Conservation (phyloP, 495 filamentous ascomycete genomes). For the Penicillium alfredii region DNA sequence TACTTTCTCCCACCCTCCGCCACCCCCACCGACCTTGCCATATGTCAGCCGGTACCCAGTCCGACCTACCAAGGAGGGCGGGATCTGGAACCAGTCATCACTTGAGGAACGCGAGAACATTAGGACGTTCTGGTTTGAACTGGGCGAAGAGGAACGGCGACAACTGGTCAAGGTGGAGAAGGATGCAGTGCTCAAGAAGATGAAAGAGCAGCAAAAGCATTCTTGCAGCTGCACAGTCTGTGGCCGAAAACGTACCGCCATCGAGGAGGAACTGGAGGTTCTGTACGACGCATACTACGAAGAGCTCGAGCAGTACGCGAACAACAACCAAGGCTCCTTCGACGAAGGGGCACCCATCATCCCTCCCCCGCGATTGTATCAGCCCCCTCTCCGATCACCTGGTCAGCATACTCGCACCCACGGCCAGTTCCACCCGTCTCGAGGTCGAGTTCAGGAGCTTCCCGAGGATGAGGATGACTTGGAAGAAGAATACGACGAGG, state of each 20-base stretch:
- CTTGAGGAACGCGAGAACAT: slow-evolving; percentile 93
- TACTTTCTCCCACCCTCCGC: slow-evolving; percentile 38
- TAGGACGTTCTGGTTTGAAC: slow-evolving; percentile 96
- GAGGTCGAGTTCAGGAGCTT: slow-evolving; percentile 54
- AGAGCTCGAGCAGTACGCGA: slow-evolving; percentile 94
- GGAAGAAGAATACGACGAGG: slow-evolving; percentile 48
- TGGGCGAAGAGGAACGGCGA: slow-evolving; percentile 89
- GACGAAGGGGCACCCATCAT: slow-evolving; percentile 57
- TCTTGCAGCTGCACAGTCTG: slow-evolving; percentile 98
- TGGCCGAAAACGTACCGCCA: slow-evolving; percentile 91
- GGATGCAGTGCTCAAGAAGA: slow-evolving; percentile 94
- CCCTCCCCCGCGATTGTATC: slow-evolving; percentile 54
- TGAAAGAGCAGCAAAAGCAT: slow-evolving; percentile 99
- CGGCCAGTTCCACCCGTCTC: slow-evolving; percentile 45
- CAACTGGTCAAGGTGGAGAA: slow-evolving; percentile 97
- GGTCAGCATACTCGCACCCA: slow-evolving; percentile 41
- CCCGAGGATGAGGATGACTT: slow-evolving; percentile 62
- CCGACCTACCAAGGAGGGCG: slow-evolving; percentile 57
- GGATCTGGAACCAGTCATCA: slow-evolving; percentile 93
- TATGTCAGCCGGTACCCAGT: slow-evolving; percentile 25
- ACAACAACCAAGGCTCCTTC: slow-evolving; percentile 68
- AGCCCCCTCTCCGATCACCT: slow-evolving; percentile 35
- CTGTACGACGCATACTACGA: slow-evolving; percentile 99
- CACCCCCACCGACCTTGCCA: slow-evolving; percentile 26
- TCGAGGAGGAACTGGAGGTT: slow-evolving; percentile 98